Evolutionary conservation across 2,329 filamentous ascomycete genomes (phyloP), one percentile per base, ranked within the genome.

Genomic region (Pseudonectria foliicola): DNA sequence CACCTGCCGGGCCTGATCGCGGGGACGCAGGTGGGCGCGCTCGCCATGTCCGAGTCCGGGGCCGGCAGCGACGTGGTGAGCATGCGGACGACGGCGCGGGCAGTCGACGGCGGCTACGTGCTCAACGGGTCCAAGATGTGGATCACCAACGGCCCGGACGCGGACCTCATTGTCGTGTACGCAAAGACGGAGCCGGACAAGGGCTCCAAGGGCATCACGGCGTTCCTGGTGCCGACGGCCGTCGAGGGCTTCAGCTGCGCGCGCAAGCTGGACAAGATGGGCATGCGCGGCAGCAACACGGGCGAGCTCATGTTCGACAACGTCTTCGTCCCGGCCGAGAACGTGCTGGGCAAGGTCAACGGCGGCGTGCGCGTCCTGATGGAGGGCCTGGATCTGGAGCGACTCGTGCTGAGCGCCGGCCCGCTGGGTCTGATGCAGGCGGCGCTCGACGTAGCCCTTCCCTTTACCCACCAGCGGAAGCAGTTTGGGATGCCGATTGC

Each of bases 121-220:
- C 68, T 98, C 36, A 87, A 89, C 54, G 90, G 89, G 23, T 85
- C 82, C 41, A 95, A 98, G 72, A 95, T 96, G 90, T 98, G 90
- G 90, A 98, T 98, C 58, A 98, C 90, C 43, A 98, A 98, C 62
- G 86, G 90, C 4, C 90, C 90, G 1, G 89, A 96, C 57, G 92
- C 92, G n/a, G 77, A 95, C 60, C 71, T 83, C 27, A 80, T 96
- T 36, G 79, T 98, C 35, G 88, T 98, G n/a, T 98, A 98, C 60
- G 90, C 90, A 35, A 96, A 96, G 70, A 95, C 90, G 1, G 74
- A 81, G 38, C 89, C 89, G 1, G 74, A 81, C 10, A 80, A 76
- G 41, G 87, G 70, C 2, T 86, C 82, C 45, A 94, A 90, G 64
- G 92, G 92, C 37, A 95, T 98, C 59, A 95, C 90, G 1, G 90